phyloP scores from a whole-genome alignment of 2,329 filamentous ascomycete species.

The Exophiala xenobiotica region DNA sequence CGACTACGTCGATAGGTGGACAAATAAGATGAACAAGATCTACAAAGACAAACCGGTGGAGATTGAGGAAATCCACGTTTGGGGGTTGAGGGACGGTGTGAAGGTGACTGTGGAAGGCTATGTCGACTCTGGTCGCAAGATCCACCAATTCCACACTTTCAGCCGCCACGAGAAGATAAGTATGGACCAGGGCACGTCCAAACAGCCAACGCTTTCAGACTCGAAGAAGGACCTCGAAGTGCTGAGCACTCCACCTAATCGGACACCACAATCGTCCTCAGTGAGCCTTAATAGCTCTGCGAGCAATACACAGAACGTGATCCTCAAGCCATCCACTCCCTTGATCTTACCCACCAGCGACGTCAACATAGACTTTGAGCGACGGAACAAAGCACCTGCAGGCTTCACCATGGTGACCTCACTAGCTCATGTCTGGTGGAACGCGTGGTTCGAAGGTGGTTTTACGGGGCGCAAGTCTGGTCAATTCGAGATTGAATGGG shows the following conservation, averaged over 20 bases:
- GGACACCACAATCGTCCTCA: conserved; percentile 25
- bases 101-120: conserved; percentile 84
- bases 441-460: conserved; percentile 87
- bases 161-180: conserved; percentile 67
- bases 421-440: conserved; percentile 96
- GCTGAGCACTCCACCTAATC: conserved; percentile 22
- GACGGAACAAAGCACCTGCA: conserved; percentile 73
- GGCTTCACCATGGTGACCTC: conserved; percentile 88
- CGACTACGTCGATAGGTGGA: conserved; percentile 85
- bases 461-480: conserved; percentile 64
- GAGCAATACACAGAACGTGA: conserved; percentile 67
- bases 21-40: conserved; percentile 65
- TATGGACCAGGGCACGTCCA: conserved; percentile 48
- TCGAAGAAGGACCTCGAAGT: conserved; percentile 18
- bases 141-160: conserved; percentile 82
- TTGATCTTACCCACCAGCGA: conserved; percentile 77
- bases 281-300: conserved; percentile 41
- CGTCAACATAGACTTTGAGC: conserved; percentile 85
- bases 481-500: conserved; percentile 70
- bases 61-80: conserved; percentile 83
- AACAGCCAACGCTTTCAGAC: conserved; percentile 1
- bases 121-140: conserved; percentile 82
- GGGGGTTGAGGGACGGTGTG: conserved; percentile 83
- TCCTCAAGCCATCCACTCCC: conserved; percentile 70
- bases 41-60: conserved; percentile 84